Conservation (phyloP, 176 grass and related monocot species). For the Thinopyrum elongatum region DNA sequence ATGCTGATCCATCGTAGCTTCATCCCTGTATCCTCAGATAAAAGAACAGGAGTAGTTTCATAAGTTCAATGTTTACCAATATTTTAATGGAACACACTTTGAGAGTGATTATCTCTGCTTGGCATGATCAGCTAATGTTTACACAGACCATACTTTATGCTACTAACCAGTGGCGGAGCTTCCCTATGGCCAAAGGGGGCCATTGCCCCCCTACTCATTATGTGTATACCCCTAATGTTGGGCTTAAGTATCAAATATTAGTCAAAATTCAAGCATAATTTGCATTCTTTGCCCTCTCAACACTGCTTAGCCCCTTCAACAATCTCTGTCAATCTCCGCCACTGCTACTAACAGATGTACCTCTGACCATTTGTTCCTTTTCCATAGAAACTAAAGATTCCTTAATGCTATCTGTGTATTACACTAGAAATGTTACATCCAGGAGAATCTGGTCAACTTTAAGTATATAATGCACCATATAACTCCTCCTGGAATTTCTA, state of each 20-base stretch:
- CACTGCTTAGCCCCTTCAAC: too few relatives aligned
- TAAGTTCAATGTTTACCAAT: background rate
- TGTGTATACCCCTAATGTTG: too few relatives aligned
- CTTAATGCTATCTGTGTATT: background rate
- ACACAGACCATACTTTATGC: background rate
- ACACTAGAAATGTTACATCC: background rate
- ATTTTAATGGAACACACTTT: background rate
- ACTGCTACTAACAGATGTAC: background rate
- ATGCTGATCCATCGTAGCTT: background rate
- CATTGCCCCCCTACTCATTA: too few relatives aligned
- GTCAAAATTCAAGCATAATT: too few relatives aligned
- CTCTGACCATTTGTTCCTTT: background rate
- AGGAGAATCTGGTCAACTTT: background rate
- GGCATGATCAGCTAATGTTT: background rate
- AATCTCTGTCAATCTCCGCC: too few relatives aligned
- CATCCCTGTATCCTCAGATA: background rate
- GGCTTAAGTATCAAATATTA: too few relatives aligned
- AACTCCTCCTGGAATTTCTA: background rate
- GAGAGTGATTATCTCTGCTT: slow-evolving; percentile 6
- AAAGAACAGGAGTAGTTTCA: slow-evolving; percentile 23
- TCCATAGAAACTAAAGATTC: slow-evolving; percentile 16
- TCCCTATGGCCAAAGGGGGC: too few relatives aligned
- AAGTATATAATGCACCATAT: slow-evolving; percentile 12
- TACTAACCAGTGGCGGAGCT: background rate
- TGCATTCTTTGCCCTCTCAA: too few relatives aligned